These are phyloP conservation scores for Ophiocordyceps camponoti-saundersi DNA, from an alignment of 2,329 filamentous ascomycete genomes.

Conservation along the genomic window DNA sequence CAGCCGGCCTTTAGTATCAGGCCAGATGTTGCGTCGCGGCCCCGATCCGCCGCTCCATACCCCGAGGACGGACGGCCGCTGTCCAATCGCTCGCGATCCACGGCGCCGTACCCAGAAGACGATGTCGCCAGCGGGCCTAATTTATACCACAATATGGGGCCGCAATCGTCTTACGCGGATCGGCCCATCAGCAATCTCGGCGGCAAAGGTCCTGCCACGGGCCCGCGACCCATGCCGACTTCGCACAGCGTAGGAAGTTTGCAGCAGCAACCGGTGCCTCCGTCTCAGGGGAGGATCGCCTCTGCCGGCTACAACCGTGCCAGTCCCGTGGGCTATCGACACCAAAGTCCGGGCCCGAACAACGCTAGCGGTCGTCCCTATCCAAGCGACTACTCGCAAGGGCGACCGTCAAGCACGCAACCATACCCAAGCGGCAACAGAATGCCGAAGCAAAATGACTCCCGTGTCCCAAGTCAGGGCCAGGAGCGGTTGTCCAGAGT, in stretches of 20 bases:
- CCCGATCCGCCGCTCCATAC: constrained; percentile 48
- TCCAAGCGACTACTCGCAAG: constrained; percentile 7
- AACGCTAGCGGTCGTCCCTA: constrained; percentile 5
- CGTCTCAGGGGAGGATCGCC: constrained; percentile 22
- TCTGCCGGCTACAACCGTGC: constrained; percentile 29
- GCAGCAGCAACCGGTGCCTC: constrained; percentile 16
- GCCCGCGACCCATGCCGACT: constrained; percentile 18
- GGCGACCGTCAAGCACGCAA: constrained; percentile 11
- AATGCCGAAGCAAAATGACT: constrained; percentile 1
- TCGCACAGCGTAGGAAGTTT: constrained; percentile 30
- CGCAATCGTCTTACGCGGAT: constrained; percentile 30
- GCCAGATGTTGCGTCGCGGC: constrained; percentile 22
- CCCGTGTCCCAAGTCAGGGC: constrained; percentile 1
- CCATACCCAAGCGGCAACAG: constrained; percentile 6
- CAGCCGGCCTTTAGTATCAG: constrained; percentile 35
- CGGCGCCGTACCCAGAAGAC: constrained; percentile 36
- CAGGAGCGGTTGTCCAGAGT: constrained; percentile 14
- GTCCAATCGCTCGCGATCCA: constrained; percentile 26
- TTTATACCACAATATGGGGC: constrained; percentile 26
- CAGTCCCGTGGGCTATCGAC: constrained; percentile 20
- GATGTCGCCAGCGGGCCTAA: constrained; percentile 19
- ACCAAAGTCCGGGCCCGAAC: constrained; percentile 19
- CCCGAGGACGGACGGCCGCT: constrained; percentile 49
- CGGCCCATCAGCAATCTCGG: constrained; percentile 35
- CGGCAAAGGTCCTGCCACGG: constrained; percentile 26